Conservation (phyloP, 371 early-diverging fungal genomes). For the Phascolomyces articulosus region DNA sequence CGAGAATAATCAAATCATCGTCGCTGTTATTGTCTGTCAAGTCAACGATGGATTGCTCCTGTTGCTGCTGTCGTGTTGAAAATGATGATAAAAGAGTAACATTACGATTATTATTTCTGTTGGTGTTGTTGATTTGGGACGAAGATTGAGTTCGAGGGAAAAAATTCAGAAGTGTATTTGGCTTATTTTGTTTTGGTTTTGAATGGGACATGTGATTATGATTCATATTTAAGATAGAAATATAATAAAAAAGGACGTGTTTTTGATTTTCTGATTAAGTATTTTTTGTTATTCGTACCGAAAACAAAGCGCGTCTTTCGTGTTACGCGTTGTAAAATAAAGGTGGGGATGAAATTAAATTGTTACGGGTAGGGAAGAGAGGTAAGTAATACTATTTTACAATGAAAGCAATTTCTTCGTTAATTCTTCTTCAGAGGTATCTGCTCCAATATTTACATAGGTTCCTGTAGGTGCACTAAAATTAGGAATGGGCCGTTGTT, state of each 20-base stretch:
- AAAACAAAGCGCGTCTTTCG: not conserved
- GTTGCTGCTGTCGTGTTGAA: too few relatives aligned
- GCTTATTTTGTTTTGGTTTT: not conserved
- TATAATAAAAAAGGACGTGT: not conserved
- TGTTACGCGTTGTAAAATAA: not conserved
- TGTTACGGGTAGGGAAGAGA: not conserved
- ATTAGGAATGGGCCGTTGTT: not conserved
- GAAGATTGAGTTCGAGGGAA: not conserved
- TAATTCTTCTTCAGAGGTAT: not conserved
- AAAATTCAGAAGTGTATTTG: not conserved
- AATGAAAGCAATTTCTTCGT: not conserved
- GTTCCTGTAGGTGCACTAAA: not conserved
- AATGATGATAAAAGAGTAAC: too few relatives aligned
- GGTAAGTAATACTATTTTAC: not conserved
- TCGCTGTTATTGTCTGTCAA: not conserved
- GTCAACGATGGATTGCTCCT: too few relatives aligned
- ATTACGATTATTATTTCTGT: not conserved
- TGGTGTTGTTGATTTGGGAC: not conserved
- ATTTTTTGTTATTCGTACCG: too few relatives aligned
- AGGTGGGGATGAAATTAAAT: too few relatives aligned
- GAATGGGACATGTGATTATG: conserved; percentile 1
- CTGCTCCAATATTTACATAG: not conserved
- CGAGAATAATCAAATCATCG: not conserved
- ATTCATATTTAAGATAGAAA: not conserved
- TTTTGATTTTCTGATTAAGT: not conserved